These are phyloP conservation scores for Fusarium pseudoanthophilum DNA, from an alignment of 2,329 filamentous ascomycete species.

Conservation along the genomic window DNA sequence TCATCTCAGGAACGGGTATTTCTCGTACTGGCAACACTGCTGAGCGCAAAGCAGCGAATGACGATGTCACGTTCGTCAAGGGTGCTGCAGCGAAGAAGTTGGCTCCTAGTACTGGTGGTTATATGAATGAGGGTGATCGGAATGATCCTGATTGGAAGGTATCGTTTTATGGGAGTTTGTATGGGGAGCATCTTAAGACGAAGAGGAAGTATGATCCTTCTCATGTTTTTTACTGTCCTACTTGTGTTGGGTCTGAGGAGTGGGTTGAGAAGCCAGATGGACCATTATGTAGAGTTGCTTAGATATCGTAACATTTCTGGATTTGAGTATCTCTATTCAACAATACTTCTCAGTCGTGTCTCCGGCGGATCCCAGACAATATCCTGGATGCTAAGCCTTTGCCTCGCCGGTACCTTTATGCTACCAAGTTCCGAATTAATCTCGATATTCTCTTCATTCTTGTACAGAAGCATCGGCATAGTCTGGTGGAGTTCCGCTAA, in stretches of 20 bases:
- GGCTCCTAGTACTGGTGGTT: constrained; percentile 17
- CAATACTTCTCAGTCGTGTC: background rate
- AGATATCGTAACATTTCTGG: background rate
- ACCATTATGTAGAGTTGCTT: constrained; percentile 2
- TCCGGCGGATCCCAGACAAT: constrained; percentile 17
- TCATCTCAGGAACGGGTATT: background rate
- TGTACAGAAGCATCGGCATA: background rate
- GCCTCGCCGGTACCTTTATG: background rate
- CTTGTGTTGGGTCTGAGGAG: constrained; percentile 26
- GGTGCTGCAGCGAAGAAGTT: constrained; percentile 25
- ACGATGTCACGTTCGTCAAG: constrained; percentile 20
- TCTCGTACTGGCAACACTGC: background rate
- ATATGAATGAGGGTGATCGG: constrained; percentile 31
- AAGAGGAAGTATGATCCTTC: constrained; percentile 31
- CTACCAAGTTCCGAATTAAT: background rate
- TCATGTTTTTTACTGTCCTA: constrained; percentile 30
- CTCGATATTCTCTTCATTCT: background rate
- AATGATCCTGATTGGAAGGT: constrained; percentile 25
- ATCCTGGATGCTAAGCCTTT: background rate
- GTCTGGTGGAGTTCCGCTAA: accelerated
- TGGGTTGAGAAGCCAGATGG: constrained; percentile 21
- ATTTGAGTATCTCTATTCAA: background rate
- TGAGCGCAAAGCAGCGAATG: constrained; percentile 10
- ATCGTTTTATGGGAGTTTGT: constrained; percentile 16
- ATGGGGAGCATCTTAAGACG: background rate